Evolutionary conservation across 1,139 yeast species (phyloP), one percentile per base, ranked within the genome.

Genomic region (Diutina neorugosa): DNA sequence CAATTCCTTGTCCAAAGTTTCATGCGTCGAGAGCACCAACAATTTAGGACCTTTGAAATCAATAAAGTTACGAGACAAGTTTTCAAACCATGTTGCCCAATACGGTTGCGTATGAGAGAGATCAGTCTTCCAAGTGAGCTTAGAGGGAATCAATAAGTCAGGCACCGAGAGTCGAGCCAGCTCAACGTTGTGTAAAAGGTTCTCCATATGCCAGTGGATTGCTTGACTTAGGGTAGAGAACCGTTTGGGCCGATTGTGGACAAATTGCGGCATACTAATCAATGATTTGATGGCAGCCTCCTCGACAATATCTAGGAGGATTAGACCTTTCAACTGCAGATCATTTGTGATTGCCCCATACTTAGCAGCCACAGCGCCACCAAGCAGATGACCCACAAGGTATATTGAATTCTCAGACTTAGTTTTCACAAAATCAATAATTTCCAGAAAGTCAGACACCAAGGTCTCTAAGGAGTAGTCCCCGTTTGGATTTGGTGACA

Each of bases 241-340:
- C 1, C 62, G 58, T 27, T 63, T 63, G 0, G 98, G 98, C 43
- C 94, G 70, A 21, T 73, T 70, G 2, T 69, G 64, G 7, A 93
- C 71, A 57, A 87, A 86, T 21, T 66, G 62, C 3, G 82, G 78
- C 89, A 93, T 91, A 2, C 80, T 73, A 4, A 66, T 62, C 6
- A 93, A 69, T 0, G 96, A 82, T 41, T 78, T 76, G 1, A 86
- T 73, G 0, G 98, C 98, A 0, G 93, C 85, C 57, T 91, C 98
- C 63, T 93, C 98, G 3, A 93, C 97, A 1, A 94, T 94, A 65
- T 93, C 99, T 23, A 93, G 68, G 71, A 91, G 81, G 0, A 80
- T 78, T 5, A 93, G 67, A 0, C 98, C 98, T 49, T 74, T 71
- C 2, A 82, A 61, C 11, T 40, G 51, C 20, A 20, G 34, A 23